phyloP scores from a whole-genome alignment of 140 eudicot genomes.

The Bidens hawaiensis region DNA sequence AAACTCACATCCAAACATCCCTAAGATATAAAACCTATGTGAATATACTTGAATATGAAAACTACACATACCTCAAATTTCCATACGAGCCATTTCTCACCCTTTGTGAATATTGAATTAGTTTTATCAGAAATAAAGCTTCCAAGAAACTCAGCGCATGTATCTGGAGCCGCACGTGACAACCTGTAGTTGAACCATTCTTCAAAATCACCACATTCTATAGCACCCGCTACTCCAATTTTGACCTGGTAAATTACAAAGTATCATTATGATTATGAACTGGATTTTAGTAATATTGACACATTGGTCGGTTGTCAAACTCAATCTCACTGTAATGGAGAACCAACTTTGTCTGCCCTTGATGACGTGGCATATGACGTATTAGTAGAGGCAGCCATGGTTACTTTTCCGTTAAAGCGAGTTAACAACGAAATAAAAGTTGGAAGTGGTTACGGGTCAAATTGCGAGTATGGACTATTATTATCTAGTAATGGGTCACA shows the following conservation, averaged over 20 bases:
- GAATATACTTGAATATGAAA: conserved; percentile 4
- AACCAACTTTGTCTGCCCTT: neutral
- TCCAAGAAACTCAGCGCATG: conserved; percentile 95
- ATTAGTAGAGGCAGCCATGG: neutral
- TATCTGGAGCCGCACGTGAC: conserved; percentile 97
- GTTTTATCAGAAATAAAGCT: conserved; percentile 80
- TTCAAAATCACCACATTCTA: conserved; percentile 91
- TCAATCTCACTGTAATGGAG: neutral
- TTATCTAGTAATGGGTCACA: too few relatives aligned
- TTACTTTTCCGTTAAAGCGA: neutral
- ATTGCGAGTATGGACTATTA: neutral
- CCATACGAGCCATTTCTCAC: conserved; percentile 99
- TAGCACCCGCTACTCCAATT: conserved; percentile 88
- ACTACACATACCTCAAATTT: conserved; percentile 72
- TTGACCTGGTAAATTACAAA: conserved; percentile 53
- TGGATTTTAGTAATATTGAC: neutral
- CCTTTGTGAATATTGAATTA: conserved; percentile 47
- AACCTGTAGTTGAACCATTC: conserved; percentile 98
- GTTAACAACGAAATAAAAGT: too few relatives aligned
- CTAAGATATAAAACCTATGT: neutral
- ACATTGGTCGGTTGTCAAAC: neutral
- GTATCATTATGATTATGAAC: neutral
- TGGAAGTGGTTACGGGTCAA: neutral
- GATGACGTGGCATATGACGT: neutral
- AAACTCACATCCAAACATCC: neutral